Evolutionary conservation across 805 yeast genomes (phyloP).

Genomic region (Metschnikowia lunata): DNA sequence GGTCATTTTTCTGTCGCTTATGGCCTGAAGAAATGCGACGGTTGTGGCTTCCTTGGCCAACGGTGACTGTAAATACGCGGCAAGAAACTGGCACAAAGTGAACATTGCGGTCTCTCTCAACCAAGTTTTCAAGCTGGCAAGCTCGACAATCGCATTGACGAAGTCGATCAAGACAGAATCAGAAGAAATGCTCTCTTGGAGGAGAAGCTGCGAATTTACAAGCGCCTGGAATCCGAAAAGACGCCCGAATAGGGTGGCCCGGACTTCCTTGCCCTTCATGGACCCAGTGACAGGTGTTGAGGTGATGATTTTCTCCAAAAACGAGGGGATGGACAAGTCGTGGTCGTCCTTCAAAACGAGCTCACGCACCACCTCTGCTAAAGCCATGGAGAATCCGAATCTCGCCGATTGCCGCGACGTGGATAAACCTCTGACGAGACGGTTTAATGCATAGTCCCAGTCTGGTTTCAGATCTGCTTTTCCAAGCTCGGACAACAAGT

Average conservation of each 20-base stretch:
- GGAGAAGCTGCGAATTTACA: constrained; percentile 41
- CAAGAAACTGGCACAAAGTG: constrained; percentile 55
- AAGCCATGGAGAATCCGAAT: constrained; percentile 82
- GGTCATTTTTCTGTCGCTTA: constrained; percentile 53
- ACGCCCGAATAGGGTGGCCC: constrained; percentile 76
- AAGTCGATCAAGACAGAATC: constrained; percentile 36
- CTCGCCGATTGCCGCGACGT: constrained; percentile 82
- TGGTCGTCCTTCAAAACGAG: constrained; percentile 28
- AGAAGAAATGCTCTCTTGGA: constrained; percentile 15
- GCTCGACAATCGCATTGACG: constrained; percentile 45
- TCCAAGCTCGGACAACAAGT: constrained; percentile 56
- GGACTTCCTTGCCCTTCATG: constrained; percentile 75
- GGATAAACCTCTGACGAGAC: constrained; percentile 76
- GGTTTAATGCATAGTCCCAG: constrained; percentile 75
- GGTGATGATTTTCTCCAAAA: constrained; percentile 36
- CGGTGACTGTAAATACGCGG: constrained; percentile 10
- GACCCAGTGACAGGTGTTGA: constrained; percentile 30
- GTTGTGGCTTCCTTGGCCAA: constrained; percentile 18
- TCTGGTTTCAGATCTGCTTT: constrained; percentile 45
- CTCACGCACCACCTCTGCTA: constrained; percentile 58
- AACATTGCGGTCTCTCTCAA: constrained; percentile 75
- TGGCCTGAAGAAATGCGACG: constrained; percentile 32
- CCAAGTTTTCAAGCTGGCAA: constrained; percentile 74
- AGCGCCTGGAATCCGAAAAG: constrained; percentile 80
- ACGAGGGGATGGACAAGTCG: constrained; percentile 30